Percentiles rank a stretch among this genome's conserved stretches.
Evolutionary conservation across 2,329 filamentous ascomycete species (phyloP).

Genomic region (Myriosclerotinia curreyana): DNA sequence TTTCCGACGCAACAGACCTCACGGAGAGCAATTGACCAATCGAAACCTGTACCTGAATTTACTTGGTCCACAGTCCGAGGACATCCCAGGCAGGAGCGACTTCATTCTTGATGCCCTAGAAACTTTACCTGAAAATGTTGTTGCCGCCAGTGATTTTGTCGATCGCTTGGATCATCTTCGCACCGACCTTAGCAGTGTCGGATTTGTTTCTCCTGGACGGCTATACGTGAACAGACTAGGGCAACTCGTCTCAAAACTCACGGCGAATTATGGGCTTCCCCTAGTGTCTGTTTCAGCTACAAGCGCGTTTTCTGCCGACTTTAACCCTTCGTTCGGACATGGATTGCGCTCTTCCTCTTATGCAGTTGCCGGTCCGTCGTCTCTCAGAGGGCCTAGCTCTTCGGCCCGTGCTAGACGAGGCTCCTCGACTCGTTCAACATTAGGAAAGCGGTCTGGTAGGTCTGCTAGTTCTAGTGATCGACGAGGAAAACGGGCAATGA

Average conservation of each 20-base stretch:
- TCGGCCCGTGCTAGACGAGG: conserved; percentile 14
- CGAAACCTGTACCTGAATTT: conserved; percentile 36
- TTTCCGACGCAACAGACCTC: conserved; percentile 27
- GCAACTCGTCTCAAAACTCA: conserved; percentile 10
- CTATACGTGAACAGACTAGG: conserved; percentile 15
- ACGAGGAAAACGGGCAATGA: conserved; percentile 34
- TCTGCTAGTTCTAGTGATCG: conserved; percentile 31
- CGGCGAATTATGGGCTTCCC: conserved; percentile 8
- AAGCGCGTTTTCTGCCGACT: neutral
- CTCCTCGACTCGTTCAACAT: conserved; percentile 17
- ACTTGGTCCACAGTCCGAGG: conserved; percentile 29
- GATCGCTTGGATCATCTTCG: conserved; percentile 20
- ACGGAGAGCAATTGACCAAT: conserved; percentile 31
- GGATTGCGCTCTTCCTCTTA: conserved; percentile 14
- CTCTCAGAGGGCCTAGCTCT: neutral
- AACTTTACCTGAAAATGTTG: conserved; percentile 32
- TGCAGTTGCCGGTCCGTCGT: neutral
- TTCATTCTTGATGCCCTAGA: conserved; percentile 36
- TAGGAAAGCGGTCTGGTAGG: conserved; percentile 28
- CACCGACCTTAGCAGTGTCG: conserved; percentile 5
- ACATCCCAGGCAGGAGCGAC: conserved; percentile 26
- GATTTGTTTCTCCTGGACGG: conserved; percentile 14
- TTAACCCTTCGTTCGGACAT: conserved; percentile 23
- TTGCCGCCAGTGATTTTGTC: conserved; percentile 30
- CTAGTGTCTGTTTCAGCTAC: neutral